Conservation (phyloP, 331 rosid species). For the Dryas integrifolia region DNA sequence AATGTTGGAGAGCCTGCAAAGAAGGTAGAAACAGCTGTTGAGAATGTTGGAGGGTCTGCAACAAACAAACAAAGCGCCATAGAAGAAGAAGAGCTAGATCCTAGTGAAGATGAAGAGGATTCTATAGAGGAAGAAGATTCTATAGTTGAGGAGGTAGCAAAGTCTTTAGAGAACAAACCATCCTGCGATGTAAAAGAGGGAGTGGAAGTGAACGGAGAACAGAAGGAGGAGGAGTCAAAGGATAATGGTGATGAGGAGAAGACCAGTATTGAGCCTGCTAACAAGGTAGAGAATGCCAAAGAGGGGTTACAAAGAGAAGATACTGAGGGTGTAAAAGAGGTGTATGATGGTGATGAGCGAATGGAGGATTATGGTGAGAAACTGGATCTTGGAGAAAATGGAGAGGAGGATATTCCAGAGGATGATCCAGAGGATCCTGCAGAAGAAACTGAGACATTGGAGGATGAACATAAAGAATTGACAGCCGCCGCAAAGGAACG, state of each 20-base stretch:
- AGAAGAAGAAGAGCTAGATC: conserved; percentile 25
- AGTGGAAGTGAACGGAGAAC: conserved; percentile 26
- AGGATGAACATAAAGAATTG: conserved; percentile 51
- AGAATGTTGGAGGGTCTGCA: conserved; percentile 22
- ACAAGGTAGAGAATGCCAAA: conserved; percentile 24
- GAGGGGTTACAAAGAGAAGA: conserved; percentile 33
- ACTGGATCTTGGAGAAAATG: conserved; percentile 49
- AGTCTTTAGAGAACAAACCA: conserved; percentile 31
- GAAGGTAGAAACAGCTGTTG: conserved; percentile 35
- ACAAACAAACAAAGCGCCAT: conserved; percentile 15
- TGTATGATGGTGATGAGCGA: conserved; percentile 32
- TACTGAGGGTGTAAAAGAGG: conserved; percentile 25
- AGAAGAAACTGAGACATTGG: conserved; percentile 43
- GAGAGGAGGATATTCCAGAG: conserved; percentile 43
- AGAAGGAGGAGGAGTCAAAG: conserved; percentile 28
- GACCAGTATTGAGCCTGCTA: conserved; percentile 14
- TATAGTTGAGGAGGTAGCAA: conserved; percentile 24
- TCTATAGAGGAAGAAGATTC: conserved; percentile 13
- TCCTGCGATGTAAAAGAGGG: conserved; percentile 27
- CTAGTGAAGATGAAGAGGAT: conserved; percentile 14
- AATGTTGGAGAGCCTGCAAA: conserved; percentile 29
- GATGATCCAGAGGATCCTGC: conserved; percentile 45
- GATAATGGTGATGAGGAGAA: conserved; percentile 29
- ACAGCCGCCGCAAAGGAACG: conserved; percentile 55
- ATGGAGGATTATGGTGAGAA: conserved; percentile 33